Evolutionary conservation across 306 rosid species (phyloP).

Genomic region (Spatholobus suberectus): DNA sequence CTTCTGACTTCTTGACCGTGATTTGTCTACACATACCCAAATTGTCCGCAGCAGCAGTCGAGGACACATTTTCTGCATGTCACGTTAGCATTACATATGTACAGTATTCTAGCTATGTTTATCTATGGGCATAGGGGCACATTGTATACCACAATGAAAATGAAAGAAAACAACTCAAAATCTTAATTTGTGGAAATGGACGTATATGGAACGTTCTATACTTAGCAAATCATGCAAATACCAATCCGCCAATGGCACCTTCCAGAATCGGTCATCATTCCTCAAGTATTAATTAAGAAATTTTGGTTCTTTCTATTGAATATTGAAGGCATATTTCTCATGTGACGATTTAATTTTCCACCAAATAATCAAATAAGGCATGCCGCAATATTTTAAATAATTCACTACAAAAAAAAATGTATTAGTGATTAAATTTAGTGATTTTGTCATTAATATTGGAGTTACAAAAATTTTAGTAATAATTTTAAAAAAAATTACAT

Average conservation of each 20-base stretch:
- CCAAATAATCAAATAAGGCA: conserved; percentile 4
- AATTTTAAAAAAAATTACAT: too few species aligned
- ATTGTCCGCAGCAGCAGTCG: conserved; percentile 32
- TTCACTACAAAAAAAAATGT: too few species aligned
- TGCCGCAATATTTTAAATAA: neutral
- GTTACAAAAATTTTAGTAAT: too few species aligned
- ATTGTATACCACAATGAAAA: conserved; percentile 28
- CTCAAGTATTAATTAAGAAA: neutral
- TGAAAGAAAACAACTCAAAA: conserved; percentile 29
- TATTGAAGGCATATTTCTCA: conserved; percentile 9
- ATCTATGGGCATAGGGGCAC: conserved; percentile 32
- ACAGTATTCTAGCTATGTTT: conserved; percentile 25
- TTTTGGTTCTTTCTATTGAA: neutral
- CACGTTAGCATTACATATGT: conserved; percentile 32
- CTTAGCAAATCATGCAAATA: conserved; percentile 31
- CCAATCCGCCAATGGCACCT: conserved; percentile 29
- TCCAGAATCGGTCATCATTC: neutral
- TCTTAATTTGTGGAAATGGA: conserved; percentile 25
- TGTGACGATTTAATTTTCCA: conserved; percentile 24
- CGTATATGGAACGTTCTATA: conserved; percentile 16
- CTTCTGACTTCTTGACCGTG: conserved; percentile 30
- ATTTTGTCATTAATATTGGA: too few species aligned
- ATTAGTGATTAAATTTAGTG: too few species aligned
- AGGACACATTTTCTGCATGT: conserved; percentile 42
- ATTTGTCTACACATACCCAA: conserved; percentile 36